Evolutionary conservation across 2,329 filamentous ascomycete species (phyloP), one percentile per base, ranked within the genome.

Genomic region (Akanthomyces uredinophilus): DNA sequence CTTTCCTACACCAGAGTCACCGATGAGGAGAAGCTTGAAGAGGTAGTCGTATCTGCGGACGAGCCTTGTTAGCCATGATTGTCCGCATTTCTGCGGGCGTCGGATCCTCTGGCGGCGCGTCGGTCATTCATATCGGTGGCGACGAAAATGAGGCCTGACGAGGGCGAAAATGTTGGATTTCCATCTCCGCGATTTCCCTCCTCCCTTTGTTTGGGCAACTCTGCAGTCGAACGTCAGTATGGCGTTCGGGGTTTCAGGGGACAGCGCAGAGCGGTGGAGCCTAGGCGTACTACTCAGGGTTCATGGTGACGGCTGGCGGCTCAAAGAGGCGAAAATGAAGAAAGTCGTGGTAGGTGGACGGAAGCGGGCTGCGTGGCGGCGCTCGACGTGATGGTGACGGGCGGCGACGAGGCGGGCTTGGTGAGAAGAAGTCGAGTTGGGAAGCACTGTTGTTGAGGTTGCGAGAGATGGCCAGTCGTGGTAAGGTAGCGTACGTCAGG

Each of bases 21-120:
- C 95, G 87, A 99, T 99, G 83, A 99, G 94, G 80, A 99, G 91
- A 69, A 99, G 92, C 88, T 99, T 99, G 88, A 99, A 99, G 75
- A 99, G 92, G 80, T 99, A 99, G 79, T 99, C 95, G 90, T 99
- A 99, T 95, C 95, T 98, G 75, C 59, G 60, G 60, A 47, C 22
- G n/a, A 35, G n/a, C 62, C 22, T 58, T 39, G 69, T 73, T 65
- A 74, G 70, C 35, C 50, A 35, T 44, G 6, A 2, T 47, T 50
- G 10, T 22, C 24, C 27, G 11, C 3, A 32, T 37, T 24, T 62
- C 63, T 63, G 64, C 57, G 10, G 41, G 51, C 32, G 29, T 53
- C 43, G 47, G 62, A 49, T 43, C 49, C 29, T 16, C 18, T 49
- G 51, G 24, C 57, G 46, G 55, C 35, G 29, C 50, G 50, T 59